phyloP scores from a whole-genome alignment of 208 protist species.

The Jaenimonas drosophilae region DNA sequence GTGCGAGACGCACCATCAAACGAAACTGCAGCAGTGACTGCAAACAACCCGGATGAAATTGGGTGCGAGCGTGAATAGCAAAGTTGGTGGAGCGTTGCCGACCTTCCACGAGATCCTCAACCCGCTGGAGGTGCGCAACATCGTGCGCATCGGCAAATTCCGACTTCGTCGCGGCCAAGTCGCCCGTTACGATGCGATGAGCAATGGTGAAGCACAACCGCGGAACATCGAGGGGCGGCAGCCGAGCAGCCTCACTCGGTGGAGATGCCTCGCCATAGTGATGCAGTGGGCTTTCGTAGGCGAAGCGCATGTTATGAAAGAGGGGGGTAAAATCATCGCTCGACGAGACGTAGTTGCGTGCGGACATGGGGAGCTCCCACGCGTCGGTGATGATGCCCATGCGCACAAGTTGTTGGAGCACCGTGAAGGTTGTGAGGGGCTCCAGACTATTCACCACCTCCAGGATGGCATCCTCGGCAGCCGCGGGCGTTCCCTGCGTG shows the following conservation, averaged over 20 bases:
- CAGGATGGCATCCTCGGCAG: not conserved
- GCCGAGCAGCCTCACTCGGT: no score
- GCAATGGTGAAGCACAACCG: no score
- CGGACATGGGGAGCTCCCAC: no score
- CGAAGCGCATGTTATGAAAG: not conserved
- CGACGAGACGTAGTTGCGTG: no score
- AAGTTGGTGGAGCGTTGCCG: not conserved
- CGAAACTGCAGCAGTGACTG: conserved; percentile 5
- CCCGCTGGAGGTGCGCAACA: not conserved
- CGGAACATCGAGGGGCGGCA: no score
- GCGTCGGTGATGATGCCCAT: not conserved
- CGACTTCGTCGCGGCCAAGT: not conserved
- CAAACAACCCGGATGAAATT: not conserved
- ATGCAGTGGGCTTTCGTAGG: not conserved
- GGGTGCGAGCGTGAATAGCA: not conserved
- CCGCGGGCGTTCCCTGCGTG: not conserved
- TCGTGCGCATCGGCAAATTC: not conserved
- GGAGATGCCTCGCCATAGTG: no score
- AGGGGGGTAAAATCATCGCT: not conserved
- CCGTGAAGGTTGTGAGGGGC: conserved; percentile 1
- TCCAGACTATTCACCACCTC: not conserved
- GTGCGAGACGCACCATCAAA: conserved; percentile 3
- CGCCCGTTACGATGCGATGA: no score
- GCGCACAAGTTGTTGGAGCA: not conserved
- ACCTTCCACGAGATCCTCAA: not conserved